Percentiles rank a stretch among this genome's conserved stretches.
Evolutionary conservation across 805 yeast genomes (phyloP).

Genomic region (Candida hungchunana): DNA sequence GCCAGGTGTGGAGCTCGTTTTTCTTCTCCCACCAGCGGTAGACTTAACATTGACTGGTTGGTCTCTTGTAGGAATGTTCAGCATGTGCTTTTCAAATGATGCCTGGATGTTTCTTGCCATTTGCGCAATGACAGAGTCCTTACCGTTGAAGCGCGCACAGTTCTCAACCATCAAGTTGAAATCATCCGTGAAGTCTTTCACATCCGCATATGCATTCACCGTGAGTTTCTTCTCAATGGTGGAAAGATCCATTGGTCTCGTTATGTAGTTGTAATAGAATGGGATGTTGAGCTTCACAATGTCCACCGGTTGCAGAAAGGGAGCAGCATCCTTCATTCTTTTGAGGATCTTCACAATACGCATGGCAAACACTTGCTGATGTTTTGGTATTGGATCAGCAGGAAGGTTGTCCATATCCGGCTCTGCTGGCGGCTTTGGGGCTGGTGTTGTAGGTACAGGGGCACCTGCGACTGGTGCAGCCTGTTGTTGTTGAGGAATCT

Average conservation of each 20-base stretch:
- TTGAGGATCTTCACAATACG: constrained; percentile 83
- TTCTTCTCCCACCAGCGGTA: constrained; percentile 19
- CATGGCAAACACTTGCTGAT: constrained; percentile 76
- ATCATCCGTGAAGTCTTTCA: constrained; percentile 68
- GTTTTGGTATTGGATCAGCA: constrained; percentile 64
- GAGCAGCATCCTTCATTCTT: constrained; percentile 87
- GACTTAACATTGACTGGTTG: constrained; percentile 25
- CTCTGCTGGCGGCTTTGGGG: constrained; percentile 70
- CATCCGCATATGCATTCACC: constrained; percentile 65
- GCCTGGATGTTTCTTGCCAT: constrained; percentile 92
- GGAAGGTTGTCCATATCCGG: constrained; percentile 73
- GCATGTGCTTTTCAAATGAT: constrained; percentile 87
- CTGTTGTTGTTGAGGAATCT: constrained; percentile 6
- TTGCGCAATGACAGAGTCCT: constrained; percentile 73
- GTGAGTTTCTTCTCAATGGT: constrained; percentile 81
- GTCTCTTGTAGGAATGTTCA: constrained; percentile 78
- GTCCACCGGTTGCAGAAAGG: constrained; percentile 89
- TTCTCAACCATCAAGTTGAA: constrained; percentile 81
- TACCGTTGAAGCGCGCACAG: constrained; percentile 83
- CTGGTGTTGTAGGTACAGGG: constrained; percentile 41
- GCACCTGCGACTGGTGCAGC: constrained; percentile 2
- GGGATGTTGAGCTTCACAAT: constrained; percentile 85
- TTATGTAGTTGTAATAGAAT: constrained; percentile 76
- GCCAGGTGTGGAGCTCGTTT: constrained; percentile 25
- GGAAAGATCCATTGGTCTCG: constrained; percentile 88